A percentile compares a stretch with the other conserved stretches of the same genome.
Evolutionary conservation across 2,329 filamentous ascomycete species (phyloP).

Genomic region (Botryotinia narcissicola): DNA sequence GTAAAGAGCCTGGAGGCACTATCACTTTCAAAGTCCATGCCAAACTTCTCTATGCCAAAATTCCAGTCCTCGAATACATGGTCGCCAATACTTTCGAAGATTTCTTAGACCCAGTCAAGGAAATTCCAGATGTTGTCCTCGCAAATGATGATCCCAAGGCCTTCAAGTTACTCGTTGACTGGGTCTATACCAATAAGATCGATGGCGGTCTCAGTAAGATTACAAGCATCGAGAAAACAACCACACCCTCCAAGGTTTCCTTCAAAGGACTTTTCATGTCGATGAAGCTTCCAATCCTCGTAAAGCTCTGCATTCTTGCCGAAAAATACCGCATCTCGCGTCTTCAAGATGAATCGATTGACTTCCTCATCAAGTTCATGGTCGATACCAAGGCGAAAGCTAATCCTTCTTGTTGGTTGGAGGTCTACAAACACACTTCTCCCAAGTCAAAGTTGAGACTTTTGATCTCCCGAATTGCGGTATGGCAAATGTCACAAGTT

Average conservation of each 20-base stretch:
- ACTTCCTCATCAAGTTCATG: slow-evolving; percentile 4
- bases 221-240: background rate
- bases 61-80: background rate
- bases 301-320: background rate
- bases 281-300: background rate
- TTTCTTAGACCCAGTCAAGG: background rate
- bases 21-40: background rate
- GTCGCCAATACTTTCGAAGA: background rate
- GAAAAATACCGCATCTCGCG: background rate
- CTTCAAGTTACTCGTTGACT: background rate
- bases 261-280: background rate
- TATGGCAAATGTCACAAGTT: background rate
- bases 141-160: background rate
- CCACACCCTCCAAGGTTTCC: background rate
- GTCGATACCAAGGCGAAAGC: background rate
- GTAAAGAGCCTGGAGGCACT: background rate
- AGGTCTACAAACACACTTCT: background rate
- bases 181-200: background rate
- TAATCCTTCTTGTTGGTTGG: slow-evolving; percentile 5
- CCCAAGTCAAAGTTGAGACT: background rate
- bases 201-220: background rate
- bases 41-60: background rate
- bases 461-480: background rate
- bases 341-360: background rate
- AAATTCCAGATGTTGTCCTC: background rate